These are phyloP conservation scores for Gliomastix tumulicola DNA, from an alignment of 2,329 filamentous ascomycete species.

Conservation along the genomic window DNA sequence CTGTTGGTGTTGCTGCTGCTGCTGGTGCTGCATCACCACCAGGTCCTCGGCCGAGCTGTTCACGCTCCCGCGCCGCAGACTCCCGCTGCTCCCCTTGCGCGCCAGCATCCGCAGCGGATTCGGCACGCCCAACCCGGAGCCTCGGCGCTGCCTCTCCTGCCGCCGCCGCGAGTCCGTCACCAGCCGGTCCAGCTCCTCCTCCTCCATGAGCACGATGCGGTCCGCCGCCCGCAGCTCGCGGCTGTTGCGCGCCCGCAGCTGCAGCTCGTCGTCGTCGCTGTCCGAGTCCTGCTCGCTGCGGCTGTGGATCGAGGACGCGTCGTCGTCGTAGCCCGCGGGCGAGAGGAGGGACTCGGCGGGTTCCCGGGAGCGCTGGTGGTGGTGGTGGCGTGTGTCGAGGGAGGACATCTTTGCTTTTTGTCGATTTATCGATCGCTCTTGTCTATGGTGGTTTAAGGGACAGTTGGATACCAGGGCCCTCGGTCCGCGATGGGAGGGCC, in stretches of 20 bases:
- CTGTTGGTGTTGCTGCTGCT: too few relatives aligned
- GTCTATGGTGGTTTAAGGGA: too few relatives aligned
- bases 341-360: constrained; percentile 52
- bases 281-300: constrained; percentile 69
- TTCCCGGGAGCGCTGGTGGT: too few relatives aligned
- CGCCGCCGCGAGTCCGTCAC: constrained; percentile 45
- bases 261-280: constrained; percentile 66
- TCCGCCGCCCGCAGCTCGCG: constrained; percentile 65
- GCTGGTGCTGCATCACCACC: too few relatives aligned
- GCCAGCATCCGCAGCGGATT: constrained; percentile 41
- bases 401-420: too few relatives aligned
- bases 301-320: constrained; percentile 59
- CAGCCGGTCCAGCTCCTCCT: constrained; percentile 62
- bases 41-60: constrained; percentile 28
- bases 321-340: constrained; percentile 59
- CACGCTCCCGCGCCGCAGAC: not conserved
- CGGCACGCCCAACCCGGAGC: constrained; percentile 40
- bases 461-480: too few relatives aligned
- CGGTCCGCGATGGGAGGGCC: too few relatives aligned
- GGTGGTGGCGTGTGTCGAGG: too few relatives aligned
- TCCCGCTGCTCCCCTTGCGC: constrained; percentile 21
- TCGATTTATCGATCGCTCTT: too few relatives aligned
- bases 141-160: constrained; percentile 41
- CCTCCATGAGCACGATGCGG: constrained; percentile 63
- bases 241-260: constrained; percentile 59